Base-by-base conservation (phyloP, 1,284 basidiomycete genomes). In the Meira nashicola region DNA sequence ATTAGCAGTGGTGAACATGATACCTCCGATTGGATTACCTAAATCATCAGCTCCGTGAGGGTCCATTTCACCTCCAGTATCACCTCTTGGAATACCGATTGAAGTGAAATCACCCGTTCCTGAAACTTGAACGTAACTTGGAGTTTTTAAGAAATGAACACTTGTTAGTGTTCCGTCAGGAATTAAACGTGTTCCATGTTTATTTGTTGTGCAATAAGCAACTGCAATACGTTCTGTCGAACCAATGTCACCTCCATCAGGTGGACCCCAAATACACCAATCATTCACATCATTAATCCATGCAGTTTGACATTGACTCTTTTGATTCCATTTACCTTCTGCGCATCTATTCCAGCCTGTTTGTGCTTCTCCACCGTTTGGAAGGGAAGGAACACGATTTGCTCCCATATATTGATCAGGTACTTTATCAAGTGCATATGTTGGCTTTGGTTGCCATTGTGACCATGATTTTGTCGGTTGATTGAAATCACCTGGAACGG, bases 161-260 rank as follows among this genome's bases (percentile, higher is more conserved):
- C 71, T 68, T 19, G 59, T 55, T 44, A 76, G 60, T 15, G 67
- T 74, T n/a, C 73, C 75, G 19, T 70, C 67, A 1, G 75, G 75
- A 49, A 77, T 77, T 2, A 76, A 58, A 21, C 75, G 62, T 4
- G 75, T 76, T 9, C 75, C 75, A 51, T 76, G 73, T 17, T 63
- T 67, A 19, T 66, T 57, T 33, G 69, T 77, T 12, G 75, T 76
- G 58, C 75, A 77, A 63, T 74, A 77, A 17, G 72, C 70, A 11
- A 77, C 73, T 44, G 67, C 72, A 7, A 60, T 53, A 1, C 64
- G 48, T 41, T 58, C 56, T 21, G 51, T 54, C 8, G 50, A 40
- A 14, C 50, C 50, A 53, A 53, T 53, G 28, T 53, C 50, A 28
- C 56, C 56, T 14, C 28, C 56, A 5, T 40, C 56, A 14, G 56